A percentile compares a stretch with the other conserved stretches of the same genome.
Conservation (phyloP, 495 filamentous ascomycete species). For the Penicillium angulare region DNA sequence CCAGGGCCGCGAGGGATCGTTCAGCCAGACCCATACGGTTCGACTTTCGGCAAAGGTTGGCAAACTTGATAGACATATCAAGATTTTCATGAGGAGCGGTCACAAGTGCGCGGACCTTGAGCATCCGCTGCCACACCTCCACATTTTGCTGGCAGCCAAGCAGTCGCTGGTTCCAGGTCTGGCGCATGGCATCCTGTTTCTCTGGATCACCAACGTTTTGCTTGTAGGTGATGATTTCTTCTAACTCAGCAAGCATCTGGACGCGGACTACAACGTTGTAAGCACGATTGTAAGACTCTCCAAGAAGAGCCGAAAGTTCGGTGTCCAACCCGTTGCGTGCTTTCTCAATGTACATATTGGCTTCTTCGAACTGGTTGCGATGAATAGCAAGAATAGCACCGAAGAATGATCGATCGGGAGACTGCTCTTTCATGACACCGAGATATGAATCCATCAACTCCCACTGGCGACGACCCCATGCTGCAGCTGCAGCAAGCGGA, state of each 20-base stretch:
- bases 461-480: slow-evolving; percentile 97
- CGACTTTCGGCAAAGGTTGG: slow-evolving; percentile 95
- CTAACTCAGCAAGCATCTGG: slow-evolving; percentile 97
- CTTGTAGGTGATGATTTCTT: slow-evolving; percentile 98
- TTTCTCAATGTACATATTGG: slow-evolving; percentile 78
- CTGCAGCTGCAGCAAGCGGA: slow-evolving; percentile 88
- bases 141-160: slow-evolving; percentile 96
- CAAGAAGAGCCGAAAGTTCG: slow-evolving; percentile 88
- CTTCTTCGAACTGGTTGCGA: slow-evolving; percentile 90
- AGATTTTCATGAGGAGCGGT: slow-evolving; percentile 88
- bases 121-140: slow-evolving; percentile 97
- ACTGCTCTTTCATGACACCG: slow-evolving; percentile 86
- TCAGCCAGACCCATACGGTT: slow-evolving; percentile 94
- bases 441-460: slow-evolving; percentile 97
- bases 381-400: slow-evolving; percentile 92
- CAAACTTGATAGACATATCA: slow-evolving; percentile 99
- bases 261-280: slow-evolving; percentile 95
- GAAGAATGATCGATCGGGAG: slow-evolving; percentile 95
- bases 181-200: slow-evolving; percentile 85
- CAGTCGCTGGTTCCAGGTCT: slow-evolving; percentile 91
- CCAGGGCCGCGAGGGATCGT: slow-evolving; percentile 81
- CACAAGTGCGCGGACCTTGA: slow-evolving; percentile 90
- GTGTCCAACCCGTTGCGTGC: slow-evolving; percentile 92
- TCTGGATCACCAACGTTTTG: slow-evolving; percentile 73
- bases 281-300: slow-evolving; percentile 94